Base-by-base conservation (phyloP, 257 asterid genomes). In the Plantago major region DNA sequence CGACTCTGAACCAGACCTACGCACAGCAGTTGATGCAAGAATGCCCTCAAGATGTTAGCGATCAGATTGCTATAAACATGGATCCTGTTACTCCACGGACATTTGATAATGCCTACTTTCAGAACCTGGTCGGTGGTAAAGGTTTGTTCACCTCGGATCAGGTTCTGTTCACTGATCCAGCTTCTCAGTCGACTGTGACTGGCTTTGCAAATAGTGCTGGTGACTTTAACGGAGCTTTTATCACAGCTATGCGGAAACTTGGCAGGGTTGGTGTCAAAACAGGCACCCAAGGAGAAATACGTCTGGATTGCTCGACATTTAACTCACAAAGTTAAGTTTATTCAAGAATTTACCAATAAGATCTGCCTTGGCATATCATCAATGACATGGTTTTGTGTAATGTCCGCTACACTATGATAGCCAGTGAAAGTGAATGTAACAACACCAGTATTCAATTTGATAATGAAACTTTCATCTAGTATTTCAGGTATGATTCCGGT, bases 141-240 rank as follows among this genome's bases (percentile, higher is more conserved):
- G 96, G 93, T n/a, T 13, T 88, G 73, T 75, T 88, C 60, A 66
- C 89, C 7, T 85, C 96, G 9, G 96, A 88, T 71, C 88, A 88
- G 77, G 90, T 69, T 48, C 70, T 88, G 71, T 88, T 79, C 54
- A 78, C 85, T 5, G 74, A 83, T 44, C 58, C 72, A 6, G 78
- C 70, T 0, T 83, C 95, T 0, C 77, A 67, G 42, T 38, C 43
- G 5, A 71, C 81, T 0, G 90, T 88, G 7, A 7, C n/a, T 17
- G 77, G 78, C 13, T 88, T 85, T 46, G 96, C 96, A 2, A 74
- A 66, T 18, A 75, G 58, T 33, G 67, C 67, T 5, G 71, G 77
- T 5, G 68, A 71, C 15, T 88, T 88, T 43, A 73, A 58, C 22
- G 80, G 70, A 4, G 93, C 86, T 10, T 85, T 83, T 60, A 55